Conservation (phyloP, 2,329 filamentous ascomycete species). For the Cercospora sp. region DNA sequence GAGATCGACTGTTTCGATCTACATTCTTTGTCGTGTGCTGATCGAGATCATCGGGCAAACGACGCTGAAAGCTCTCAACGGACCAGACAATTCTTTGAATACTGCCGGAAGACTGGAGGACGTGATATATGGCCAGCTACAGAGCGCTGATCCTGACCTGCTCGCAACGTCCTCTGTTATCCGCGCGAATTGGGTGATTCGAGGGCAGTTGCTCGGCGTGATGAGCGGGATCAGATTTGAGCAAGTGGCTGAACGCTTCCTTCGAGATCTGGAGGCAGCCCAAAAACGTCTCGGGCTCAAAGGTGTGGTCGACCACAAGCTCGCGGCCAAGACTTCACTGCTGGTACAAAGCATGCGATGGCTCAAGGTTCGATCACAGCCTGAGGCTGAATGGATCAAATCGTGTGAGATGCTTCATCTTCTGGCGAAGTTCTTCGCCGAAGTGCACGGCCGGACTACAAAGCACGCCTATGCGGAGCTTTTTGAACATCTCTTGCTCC, state of each 20-base stretch:
- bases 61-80: conserved; percentile 68
- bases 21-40: conserved; percentile 88
- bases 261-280: conserved; percentile 74
- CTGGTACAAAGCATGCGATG: conserved; percentile 91
- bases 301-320: conserved; percentile 64
- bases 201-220: conserved; percentile 87
- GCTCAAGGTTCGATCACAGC: conserved; percentile 71
- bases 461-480: conserved; percentile 95
- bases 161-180: conserved; percentile 75
- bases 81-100: conserved; percentile 62
- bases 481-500: conserved; percentile 80
- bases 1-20: conserved; percentile 90
- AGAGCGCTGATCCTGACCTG: conserved; percentile 81
- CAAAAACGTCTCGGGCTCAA: conserved; percentile 75
- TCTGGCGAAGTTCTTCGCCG: conserved; percentile 78
- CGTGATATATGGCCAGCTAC: conserved; percentile 95
- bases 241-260: conserved; percentile 78
- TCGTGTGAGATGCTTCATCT: conserved; percentile 87
- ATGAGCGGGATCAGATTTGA: conserved; percentile 93
- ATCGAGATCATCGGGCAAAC: conserved; percentile 94
- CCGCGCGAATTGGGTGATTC: conserved; percentile 93
- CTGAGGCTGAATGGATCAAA: conserved; percentile 75
- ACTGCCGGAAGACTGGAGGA: conserved; percentile 93
- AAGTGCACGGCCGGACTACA: conserved; percentile 81
- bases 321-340: conserved; percentile 80